A percentile compares a stretch with the other conserved stretches of the same genome.
Evolutionary conservation across 257 asterid genomes (phyloP).

Genomic region (Rubia yunnanensis): DNA sequence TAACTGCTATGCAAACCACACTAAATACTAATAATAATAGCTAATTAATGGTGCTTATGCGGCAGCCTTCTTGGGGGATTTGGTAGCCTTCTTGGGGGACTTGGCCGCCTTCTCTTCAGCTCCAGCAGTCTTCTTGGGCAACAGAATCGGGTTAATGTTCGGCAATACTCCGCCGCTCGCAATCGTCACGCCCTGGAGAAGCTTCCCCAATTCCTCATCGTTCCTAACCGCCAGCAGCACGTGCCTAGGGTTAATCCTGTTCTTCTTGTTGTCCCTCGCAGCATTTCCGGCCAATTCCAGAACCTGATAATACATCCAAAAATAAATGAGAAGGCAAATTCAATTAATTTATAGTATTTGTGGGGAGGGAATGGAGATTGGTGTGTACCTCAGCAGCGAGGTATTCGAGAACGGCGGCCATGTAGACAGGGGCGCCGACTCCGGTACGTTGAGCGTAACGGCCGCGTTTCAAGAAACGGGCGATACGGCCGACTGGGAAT

Average conservation of each 20-base stretch:
- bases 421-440: slow-evolving; percentile 19
- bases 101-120: slow-evolving; percentile 13
- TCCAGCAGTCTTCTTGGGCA: slow-evolving; percentile 20
- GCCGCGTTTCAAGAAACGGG: slow-evolving; percentile 19
- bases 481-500: slow-evolving; percentile 22
- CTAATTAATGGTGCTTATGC: background rate
- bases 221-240: slow-evolving; percentile 18
- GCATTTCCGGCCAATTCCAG: slow-evolving; percentile 31
- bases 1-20: background rate
- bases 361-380: background rate
- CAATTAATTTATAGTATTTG: background rate
- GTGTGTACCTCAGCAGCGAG: slow-evolving; percentile 25
- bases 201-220: slow-evolving; percentile 25
- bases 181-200: slow-evolving; percentile 19
- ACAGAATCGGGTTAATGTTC: slow-evolving; percentile 14
- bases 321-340: background rate
- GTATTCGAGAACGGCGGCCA: slow-evolving; percentile 29
- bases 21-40: background rate
- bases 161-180: slow-evolving; percentile 23
- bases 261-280: slow-evolving; percentile 26
- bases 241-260: slow-evolving; percentile 18
- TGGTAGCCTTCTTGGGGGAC: slow-evolving; percentile 11
- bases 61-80: slow-evolving; percentile 14
- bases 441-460: slow-evolving; percentile 29
- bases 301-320: slow-evolving; percentile 6